Evolutionary conservation across 2,329 filamentous ascomycete genomes (phyloP), one percentile per base, ranked within the genome.

Genomic region (Fusarium proliferatum): DNA sequence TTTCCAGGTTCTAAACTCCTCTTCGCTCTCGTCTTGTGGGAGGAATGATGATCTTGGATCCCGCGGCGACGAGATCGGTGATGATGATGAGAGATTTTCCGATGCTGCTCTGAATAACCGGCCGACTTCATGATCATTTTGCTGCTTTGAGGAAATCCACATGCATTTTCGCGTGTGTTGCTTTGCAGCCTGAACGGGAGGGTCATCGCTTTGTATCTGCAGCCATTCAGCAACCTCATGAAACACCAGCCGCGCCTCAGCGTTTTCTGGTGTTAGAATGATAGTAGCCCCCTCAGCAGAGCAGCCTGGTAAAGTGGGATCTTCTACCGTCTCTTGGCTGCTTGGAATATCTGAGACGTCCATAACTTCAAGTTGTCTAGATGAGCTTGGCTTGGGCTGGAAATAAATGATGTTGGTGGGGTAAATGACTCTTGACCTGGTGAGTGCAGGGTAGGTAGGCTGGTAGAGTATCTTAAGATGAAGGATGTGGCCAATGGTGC

Each of bases 21-120:
- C 28, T 34, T 5, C 30, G 9, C 4, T 12, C n/a, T 34, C 17
- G 0, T 41, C 26, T 1, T 55, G 3, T 0, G 3, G 3, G 17
- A 3, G 6, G 1, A 1, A 38, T 0, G 49, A 38, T 53, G 34
- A 8, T 39, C 15, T 26, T 9, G 51, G 23, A 7, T 53, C 34
- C 2, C 51, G 30, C 16, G 55, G 41, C 0, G 55, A 58, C 3
- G 30, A 58, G 0, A 45, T 33, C 1, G 55, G 41, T 10, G 41
- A 58, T 16, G 30, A 58, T 4, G 41, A 45, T 3, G 34, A 53
- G 0, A 53, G 12, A 4, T 0, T 3, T 3, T 38, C 34, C 6
- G 51, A 52, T 10, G 0, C 21, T 10, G n/a, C 0, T 5, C 21
- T 21, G 9, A 26, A 3, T 23, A 43, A 23, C 3, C 39, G 39